These are phyloP conservation scores for Xerocomus cyaneibrunnescens DNA, from an alignment of 1,284 basidiomycete genomes.

Conservation along the genomic window DNA sequence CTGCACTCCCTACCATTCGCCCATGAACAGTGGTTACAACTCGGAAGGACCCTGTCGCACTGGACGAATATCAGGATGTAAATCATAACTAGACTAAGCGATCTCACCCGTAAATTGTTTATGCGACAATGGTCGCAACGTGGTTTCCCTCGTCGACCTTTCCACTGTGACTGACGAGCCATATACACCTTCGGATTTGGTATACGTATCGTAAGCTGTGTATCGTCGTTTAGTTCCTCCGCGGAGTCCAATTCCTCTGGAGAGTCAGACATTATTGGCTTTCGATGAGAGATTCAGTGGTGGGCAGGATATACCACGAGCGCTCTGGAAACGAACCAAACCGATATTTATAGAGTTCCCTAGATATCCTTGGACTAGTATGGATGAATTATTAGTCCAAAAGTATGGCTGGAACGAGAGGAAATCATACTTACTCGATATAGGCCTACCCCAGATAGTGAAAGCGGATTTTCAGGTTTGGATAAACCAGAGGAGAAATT, in stretches of 20 bases:
- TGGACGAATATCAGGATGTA: slow-evolving; percentile 30
- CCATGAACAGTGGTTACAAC: slow-evolving; percentile 73
- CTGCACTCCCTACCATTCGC: slow-evolving; percentile 59
- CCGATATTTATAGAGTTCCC: slow-evolving; percentile 9
- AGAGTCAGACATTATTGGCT: slow-evolving; percentile 35
- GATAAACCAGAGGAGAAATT: slow-evolving; percentile 14
- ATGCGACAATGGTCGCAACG: slow-evolving; percentile 68
- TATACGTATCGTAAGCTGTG: slow-evolving; percentile 62
- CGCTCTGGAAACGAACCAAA: slow-evolving; percentile 2
- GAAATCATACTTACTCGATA: slow-evolving; percentile 16
- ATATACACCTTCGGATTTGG: slow-evolving; percentile 55
- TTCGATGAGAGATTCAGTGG: slow-evolving; percentile 11
- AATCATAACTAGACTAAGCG: slow-evolving; percentile 4
- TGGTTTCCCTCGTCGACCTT: slow-evolving; percentile 67
- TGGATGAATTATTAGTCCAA: slow-evolving; percentile 12
- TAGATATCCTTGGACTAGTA: slow-evolving; percentile 2
- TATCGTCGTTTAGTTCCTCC: slow-evolving; percentile 52
- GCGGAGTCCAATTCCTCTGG: slow-evolving; percentile 46
- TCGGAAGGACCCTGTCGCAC: slow-evolving; percentile 69
- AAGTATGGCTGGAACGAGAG: slow-evolving; percentile 6
- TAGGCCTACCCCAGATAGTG: slow-evolving; percentile 4
- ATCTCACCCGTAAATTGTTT: slow-evolving; percentile 66
- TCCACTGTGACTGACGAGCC: slow-evolving; percentile 67
- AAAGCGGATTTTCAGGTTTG: slow-evolving; percentile 12
- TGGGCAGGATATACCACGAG: slow-evolving; percentile 25